phyloP scores from a whole-genome alignment of 805 yeast species.

The Candida succiphila region DNA sequence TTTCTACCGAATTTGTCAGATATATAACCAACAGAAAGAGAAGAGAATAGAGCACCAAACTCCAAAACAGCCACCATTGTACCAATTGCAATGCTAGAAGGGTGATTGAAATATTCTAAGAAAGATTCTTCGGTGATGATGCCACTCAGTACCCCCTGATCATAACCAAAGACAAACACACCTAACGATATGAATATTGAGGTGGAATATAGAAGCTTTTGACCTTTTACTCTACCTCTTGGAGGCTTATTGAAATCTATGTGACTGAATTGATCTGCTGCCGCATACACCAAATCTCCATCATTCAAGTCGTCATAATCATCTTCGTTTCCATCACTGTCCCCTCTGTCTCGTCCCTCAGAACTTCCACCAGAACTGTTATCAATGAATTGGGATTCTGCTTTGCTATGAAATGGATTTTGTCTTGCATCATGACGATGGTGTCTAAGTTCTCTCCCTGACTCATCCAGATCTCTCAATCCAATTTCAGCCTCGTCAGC shows the following conservation, averaged over 20 bases:
- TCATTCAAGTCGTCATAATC: constrained; percentile 5
- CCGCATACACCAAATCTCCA: constrained; percentile 1
- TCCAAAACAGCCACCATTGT: constrained; percentile 80
- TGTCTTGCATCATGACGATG: not conserved
- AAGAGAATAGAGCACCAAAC: constrained; percentile 70
- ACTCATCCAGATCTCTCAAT: not conserved
- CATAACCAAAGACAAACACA: constrained; percentile 59
- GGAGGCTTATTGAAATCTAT: constrained; percentile 12
- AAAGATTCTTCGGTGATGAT: constrained; percentile 66
- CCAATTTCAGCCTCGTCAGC: not conserved
- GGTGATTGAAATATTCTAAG: constrained; percentile 55
- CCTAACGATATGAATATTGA: constrained; percentile 18
- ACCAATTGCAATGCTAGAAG: constrained; percentile 64
- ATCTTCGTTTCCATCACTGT: not conserved
- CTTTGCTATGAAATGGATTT: constrained; percentile 1
- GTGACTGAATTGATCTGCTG: constrained; percentile 5
- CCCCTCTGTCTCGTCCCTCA: not conserved
- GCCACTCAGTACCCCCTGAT: constrained; percentile 74
- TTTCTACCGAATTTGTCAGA: constrained; percentile 77
- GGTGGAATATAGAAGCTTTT: constrained; percentile 14
- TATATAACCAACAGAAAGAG: constrained; percentile 62
- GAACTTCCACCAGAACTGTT: not conserved
- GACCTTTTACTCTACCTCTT: constrained; percentile 11
- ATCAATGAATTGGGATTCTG: constrained; percentile 6
- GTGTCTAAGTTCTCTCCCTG: not conserved